Conservation (phyloP, 2,329 filamentous ascomycete genomes). For the Pseudopyrenochaeta lycopersici region DNA sequence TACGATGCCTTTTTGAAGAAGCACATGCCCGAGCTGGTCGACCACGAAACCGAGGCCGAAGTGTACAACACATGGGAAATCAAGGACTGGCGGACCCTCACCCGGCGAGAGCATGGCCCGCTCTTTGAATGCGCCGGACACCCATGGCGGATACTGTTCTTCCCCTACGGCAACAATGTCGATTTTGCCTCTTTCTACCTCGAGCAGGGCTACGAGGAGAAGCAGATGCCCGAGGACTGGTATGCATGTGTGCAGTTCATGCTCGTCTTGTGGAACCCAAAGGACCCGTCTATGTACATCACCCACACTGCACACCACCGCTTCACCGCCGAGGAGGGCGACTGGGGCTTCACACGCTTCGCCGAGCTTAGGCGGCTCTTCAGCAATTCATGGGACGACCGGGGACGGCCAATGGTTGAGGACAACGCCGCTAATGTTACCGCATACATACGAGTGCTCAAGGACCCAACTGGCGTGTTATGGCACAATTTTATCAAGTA, state of each 20-base stretch:
- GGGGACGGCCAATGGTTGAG: constrained; percentile 76
- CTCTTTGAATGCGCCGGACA: constrained; percentile 84
- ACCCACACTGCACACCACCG: constrained; percentile 88
- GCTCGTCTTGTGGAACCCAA: constrained; percentile 91
- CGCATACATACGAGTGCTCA: constrained; percentile 81
- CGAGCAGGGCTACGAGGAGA: constrained; percentile 87
- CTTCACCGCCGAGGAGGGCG: constrained; percentile 94
- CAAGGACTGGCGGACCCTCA: constrained; percentile 78
- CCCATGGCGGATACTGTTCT: constrained; percentile 96
- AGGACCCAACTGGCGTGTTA: constrained; percentile 86
- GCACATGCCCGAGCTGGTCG: constrained; percentile 78
- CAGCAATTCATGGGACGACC: constrained; percentile 76
- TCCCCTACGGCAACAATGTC: constrained; percentile 93
- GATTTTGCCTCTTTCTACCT: constrained; percentile 95
- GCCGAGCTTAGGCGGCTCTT: constrained; percentile 88
- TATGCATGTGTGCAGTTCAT: constrained; percentile 96
- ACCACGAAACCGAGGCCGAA: constrained; percentile 82
- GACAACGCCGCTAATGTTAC: constrained; percentile 81
- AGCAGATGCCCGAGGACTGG: constrained; percentile 84
- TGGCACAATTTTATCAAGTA: constrained; percentile 89
- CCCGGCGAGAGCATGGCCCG: constrained; percentile 86
- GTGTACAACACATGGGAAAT: constrained; percentile 86
- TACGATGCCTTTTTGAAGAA: constrained; percentile 85
- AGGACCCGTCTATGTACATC: constrained; percentile 84
- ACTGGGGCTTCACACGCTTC: constrained; percentile 99